Percentiles rank a stretch among this genome's conserved stretches.
phyloP scores from a whole-genome alignment of 2,329 filamentous ascomycete genomes.

The Karstenula rhodostoma region DNA sequence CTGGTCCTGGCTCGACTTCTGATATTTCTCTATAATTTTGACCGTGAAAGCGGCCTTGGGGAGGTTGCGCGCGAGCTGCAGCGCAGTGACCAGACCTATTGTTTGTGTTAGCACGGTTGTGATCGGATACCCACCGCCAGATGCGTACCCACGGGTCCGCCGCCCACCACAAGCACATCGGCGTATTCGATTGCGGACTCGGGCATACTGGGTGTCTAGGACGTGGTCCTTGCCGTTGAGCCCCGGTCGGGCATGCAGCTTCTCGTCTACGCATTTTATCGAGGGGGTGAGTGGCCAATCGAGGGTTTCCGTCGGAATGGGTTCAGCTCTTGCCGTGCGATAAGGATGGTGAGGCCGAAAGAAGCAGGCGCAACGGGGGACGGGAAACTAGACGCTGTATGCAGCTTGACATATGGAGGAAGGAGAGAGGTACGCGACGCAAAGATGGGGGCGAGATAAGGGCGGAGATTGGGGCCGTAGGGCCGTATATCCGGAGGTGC shows the following conservation, averaged over 20 bases:
- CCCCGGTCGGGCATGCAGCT: not conserved
- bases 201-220: slow-evolving; percentile 18
- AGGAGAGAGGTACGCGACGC: not conserved
- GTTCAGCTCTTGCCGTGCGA: not conserved
- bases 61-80: slow-evolving; percentile 57
- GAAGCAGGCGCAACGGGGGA: not conserved
- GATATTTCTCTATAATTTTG: slow-evolving; percentile 59
- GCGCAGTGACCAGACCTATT: slow-evolving; percentile 52
- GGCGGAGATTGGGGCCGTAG: slow-evolving; percentile 2
- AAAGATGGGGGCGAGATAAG: slow-evolving; percentile 7
- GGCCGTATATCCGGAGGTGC: not conserved
- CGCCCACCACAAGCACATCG: slow-evolving; percentile 41
- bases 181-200: slow-evolving; percentile 22
- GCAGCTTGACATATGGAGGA: not conserved
- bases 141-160: slow-evolving; percentile 55
- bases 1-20: slow-evolving; percentile 59
- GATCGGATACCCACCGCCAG: not conserved
- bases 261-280: slow-evolving; percentile 14
- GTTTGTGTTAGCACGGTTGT: slow-evolving; percentile 8
- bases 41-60: slow-evolving; percentile 50
- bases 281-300: not conserved
- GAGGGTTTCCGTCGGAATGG: slow-evolving; percentile 15
- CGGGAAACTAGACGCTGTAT: not conserved
- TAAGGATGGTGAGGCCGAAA: slow-evolving; percentile 6
- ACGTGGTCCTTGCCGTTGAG: not conserved